Evolutionary conservation across 176 grass and related monocot species (phyloP), one percentile per base, ranked within the genome.

Genomic region (Elaeis guineensis): DNA sequence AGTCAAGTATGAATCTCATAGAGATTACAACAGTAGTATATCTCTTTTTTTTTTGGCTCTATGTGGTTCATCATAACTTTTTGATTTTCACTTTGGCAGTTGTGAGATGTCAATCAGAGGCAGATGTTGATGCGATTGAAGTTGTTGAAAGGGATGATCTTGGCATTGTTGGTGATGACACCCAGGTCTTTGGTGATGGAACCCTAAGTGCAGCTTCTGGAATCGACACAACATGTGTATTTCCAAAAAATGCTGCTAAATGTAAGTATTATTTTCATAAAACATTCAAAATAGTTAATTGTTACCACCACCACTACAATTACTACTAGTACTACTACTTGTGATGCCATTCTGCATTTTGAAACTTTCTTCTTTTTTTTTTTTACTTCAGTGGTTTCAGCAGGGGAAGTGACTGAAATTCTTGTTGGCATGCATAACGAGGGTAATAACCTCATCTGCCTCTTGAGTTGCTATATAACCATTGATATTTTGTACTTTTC

Each of bases 401-500:
- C 93, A 29, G 93, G 93, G 56, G 93, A 98, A 83, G 84, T 86
- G 70, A 89, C 81, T 73, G 81, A 89, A 62, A 61, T 98, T 49
- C 79, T 98, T 25, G 93, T 92, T 65, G 93, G 93, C 51, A 71
- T 98, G 70, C 93, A 98, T 60, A 98, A 98, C 70, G 84, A 89
- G 22, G 93, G 93, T 92, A 81, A 66, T 92, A 81, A 66, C 2
- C 55, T 50, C 19, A 9, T 58, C 3, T 35, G 17, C 16, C 9
- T 32, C 51, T 30, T 51, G 51, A 44, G 35, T 44, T 44, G 35
- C 35, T 44, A 14, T 44, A 9, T 3, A 44, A 44, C 35, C 11
- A 44, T 44, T 44, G 35, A 44, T 14, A 2, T 14, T 44, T 44
- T 11, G 14, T 44, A 44, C 35, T 44, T 44, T 44, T 12, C 9